These are phyloP conservation scores for Tricharina praecox DNA, from an alignment of 495 filamentous ascomycete genomes.

Conservation along the genomic window DNA sequence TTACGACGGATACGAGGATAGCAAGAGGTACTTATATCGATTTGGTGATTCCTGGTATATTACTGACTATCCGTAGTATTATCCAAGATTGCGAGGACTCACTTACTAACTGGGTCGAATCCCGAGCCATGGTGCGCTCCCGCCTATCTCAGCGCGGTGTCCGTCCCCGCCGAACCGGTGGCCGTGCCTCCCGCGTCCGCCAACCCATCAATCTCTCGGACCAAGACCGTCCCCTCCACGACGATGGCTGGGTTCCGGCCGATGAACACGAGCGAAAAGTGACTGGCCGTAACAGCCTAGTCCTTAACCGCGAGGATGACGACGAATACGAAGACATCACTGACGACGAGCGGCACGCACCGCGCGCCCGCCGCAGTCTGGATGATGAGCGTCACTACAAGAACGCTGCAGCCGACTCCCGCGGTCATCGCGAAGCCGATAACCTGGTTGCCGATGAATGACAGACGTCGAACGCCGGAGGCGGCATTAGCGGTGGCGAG, in stretches of 20 bases:
- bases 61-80: slow-evolving; percentile 37
- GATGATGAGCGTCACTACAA: slow-evolving; percentile 3
- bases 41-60: too few species aligned
- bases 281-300: slow-evolving; percentile 17
- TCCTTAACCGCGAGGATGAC: slow-evolving; percentile 33
- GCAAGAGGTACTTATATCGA: too few species aligned
- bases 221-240: slow-evolving; percentile 73
- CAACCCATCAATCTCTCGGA: slow-evolving; percentile 61
- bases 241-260: slow-evolving; percentile 72
- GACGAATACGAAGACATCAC: slow-evolving; percentile 38
- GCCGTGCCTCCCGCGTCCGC: slow-evolving; percentile 41
- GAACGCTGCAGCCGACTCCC: not conserved
- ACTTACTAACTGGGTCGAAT: slow-evolving; percentile 86
- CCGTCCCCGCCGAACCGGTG: slow-evolving; percentile 57
- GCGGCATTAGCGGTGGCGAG: not conserved
- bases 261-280: slow-evolving; percentile 45
- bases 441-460: slow-evolving; percentile 12
- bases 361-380: slow-evolving; percentile 1
- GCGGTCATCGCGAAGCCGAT: slow-evolving; percentile 11
- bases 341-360: slow-evolving; percentile 32
- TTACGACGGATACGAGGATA: slow-evolving; percentile 95
- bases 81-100: slow-evolving; percentile 98
- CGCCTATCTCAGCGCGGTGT: slow-evolving; percentile 73
- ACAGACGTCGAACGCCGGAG: slow-evolving; percentile 21
- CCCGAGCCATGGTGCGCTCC: slow-evolving; percentile 72